Conservation (phyloP, 31 red algal species). For the Pterothamnion heteromorphum region DNA sequence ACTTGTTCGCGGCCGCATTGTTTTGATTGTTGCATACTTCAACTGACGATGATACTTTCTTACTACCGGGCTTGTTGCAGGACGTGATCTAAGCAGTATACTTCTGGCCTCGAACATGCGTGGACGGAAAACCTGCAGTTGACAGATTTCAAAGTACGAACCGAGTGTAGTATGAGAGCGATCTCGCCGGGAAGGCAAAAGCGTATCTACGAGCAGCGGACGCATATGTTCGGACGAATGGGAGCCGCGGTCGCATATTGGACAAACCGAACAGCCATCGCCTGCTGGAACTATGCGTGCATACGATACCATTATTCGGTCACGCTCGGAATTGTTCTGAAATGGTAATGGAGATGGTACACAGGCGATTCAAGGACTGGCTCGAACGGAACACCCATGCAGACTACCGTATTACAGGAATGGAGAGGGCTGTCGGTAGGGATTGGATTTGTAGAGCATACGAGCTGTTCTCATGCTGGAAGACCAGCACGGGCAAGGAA, state of each 20-base stretch:
- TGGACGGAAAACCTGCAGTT: neutral
- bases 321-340: no score
- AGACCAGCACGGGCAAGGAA: neutral
- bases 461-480: neutral
- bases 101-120: no score
- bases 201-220: neutral
- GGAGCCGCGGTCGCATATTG: neutral
- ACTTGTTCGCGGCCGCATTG: neutral
- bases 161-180: neutral
- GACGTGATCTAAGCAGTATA: neutral
- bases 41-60: neutral
- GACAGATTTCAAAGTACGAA: neutral
- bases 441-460: neutral
- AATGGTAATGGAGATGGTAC: slow-evolving; percentile 2
- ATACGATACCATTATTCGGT: neutral
- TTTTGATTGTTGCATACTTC: neutral
- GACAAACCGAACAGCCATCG: neutral
- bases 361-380: neutral
- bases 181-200: neutral
- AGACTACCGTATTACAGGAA: neutral
- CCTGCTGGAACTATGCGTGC: neutral
- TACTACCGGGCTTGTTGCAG: neutral
- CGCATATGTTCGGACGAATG: neutral
- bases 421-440: neutral
- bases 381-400: neutral